phyloP scores from a whole-genome alignment of 768 basidiomycete genomes.

The Cystobasidium ongulense region DNA sequence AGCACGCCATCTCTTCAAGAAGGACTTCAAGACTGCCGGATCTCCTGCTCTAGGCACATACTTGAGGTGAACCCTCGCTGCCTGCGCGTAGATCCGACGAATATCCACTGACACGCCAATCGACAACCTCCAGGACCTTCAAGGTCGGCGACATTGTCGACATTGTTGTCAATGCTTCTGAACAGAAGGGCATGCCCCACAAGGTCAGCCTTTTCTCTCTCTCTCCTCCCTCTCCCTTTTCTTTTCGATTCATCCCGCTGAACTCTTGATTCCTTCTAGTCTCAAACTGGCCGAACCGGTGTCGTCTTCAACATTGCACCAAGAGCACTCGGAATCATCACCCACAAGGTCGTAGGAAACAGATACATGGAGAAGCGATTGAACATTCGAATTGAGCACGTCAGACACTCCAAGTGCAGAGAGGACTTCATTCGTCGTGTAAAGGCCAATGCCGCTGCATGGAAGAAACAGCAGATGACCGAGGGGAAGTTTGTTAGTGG shows the following conservation, averaged over 20 bases:
- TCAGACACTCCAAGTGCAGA: slow-evolving; percentile 86
- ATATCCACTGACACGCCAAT: slow-evolving; percentile 78
- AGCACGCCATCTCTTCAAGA: not conserved
- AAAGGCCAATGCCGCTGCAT: slow-evolving; percentile 76
- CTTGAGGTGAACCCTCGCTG: slow-evolving; percentile 45
- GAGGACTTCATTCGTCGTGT: slow-evolving; percentile 95
- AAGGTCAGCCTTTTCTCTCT: slow-evolving; percentile 97
- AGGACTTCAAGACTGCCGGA: not conserved
- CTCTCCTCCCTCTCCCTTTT: too few species aligned
- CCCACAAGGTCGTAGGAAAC: slow-evolving; percentile 97
- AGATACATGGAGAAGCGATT: slow-evolving; percentile 99
- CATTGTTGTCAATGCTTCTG: slow-evolving; percentile 97
- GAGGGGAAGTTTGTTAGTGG: too few species aligned
- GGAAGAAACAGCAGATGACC: too few species aligned
- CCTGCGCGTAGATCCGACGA: slow-evolving; percentile 99
- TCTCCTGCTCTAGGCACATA: not conserved
- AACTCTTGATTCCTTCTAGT: not conserved
- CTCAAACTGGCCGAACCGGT: slow-evolving; percentile 64
- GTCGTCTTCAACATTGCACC: slow-evolving; percentile 98
- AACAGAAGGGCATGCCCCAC: slow-evolving; percentile 99
- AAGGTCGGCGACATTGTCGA: slow-evolving; percentile 97
- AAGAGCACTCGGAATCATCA: slow-evolving; percentile 86
- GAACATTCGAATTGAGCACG: slow-evolving; percentile 93
- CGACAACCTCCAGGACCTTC: slow-evolving; percentile 88
- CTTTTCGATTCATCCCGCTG: not conserved